Conservation (phyloP, 768 basidiomycete genomes). For the Panaeolus cyanescens region DNA sequence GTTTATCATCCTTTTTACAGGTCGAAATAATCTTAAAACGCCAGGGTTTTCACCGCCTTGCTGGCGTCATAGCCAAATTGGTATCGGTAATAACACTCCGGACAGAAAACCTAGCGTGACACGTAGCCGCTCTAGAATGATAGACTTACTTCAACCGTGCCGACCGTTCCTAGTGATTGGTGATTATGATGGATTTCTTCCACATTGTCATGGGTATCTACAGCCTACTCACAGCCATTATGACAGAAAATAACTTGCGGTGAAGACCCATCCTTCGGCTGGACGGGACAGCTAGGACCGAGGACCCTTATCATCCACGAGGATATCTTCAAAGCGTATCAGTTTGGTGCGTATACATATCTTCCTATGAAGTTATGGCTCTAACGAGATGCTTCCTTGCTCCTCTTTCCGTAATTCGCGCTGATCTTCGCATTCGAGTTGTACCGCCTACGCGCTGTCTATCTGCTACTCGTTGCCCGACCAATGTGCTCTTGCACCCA, state of each 20-base stretch:
- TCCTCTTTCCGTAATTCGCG: not conserved
- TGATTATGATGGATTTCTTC: not conserved
- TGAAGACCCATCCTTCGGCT: not conserved
- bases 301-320: not conserved
- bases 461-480: not conserved
- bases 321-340: not conserved
- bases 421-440: not conserved
- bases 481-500: not conserved
- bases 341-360: not conserved
- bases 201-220: not conserved
- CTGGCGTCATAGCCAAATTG: not conserved
- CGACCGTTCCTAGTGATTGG: not conserved
- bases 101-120: not conserved
- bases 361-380: not conserved
- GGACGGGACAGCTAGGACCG: not conserved
- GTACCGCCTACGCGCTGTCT: not conserved
- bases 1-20: no score
- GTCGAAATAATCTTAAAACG: not conserved
- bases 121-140: not conserved
- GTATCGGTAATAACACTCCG: not conserved
- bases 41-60: not conserved
- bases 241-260: not conserved
- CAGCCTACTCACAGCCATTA: not conserved
- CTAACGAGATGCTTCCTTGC: not conserved
- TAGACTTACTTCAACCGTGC: not conserved